These are phyloP conservation scores for Avena atlantica DNA, from an alignment of 176 grass and related monocot genomes.

Conservation along the genomic window DNA sequence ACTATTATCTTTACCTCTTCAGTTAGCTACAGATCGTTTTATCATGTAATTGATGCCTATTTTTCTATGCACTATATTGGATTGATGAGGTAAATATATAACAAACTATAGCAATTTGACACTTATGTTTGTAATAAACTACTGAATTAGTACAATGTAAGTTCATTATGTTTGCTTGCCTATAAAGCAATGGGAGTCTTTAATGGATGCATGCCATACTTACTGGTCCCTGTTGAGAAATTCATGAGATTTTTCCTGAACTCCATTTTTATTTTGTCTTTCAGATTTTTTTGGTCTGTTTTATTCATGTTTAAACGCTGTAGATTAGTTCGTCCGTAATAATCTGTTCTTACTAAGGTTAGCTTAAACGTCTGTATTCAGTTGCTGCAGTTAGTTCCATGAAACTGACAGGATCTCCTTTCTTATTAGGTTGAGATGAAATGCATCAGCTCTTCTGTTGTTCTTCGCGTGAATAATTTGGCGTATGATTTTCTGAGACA, in stretches of 20 bases:
- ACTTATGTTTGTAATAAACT: background rate
- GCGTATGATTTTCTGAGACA: conserved; percentile 37
- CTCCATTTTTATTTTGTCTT: background rate
- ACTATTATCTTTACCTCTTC: background rate
- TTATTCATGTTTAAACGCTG: background rate
- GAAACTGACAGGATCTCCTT: background rate
- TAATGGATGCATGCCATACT: background rate
- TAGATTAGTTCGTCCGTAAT: background rate
- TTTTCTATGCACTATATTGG: background rate
- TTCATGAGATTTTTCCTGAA: background rate
- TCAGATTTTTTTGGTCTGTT: background rate
- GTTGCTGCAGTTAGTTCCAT: background rate
- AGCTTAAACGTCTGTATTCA: background rate
- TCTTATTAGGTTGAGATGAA: background rate
- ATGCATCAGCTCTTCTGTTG: background rate
- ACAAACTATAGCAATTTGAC: background rate
- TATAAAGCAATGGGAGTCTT: background rate
- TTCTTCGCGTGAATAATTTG: conserved; percentile 39
- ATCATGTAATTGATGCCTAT: background rate
- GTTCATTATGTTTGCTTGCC: background rate
- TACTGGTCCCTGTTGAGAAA: background rate
- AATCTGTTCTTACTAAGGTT: background rate
- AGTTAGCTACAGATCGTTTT: background rate
- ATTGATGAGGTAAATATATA: background rate
- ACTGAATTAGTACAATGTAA: background rate